Percentiles rank a stretch among this genome's conserved stretches.
These are phyloP conservation scores for Ustilago sp. DNA, from an alignment of 1,284 basidiomycete genomes.

Conservation along the genomic window DNA sequence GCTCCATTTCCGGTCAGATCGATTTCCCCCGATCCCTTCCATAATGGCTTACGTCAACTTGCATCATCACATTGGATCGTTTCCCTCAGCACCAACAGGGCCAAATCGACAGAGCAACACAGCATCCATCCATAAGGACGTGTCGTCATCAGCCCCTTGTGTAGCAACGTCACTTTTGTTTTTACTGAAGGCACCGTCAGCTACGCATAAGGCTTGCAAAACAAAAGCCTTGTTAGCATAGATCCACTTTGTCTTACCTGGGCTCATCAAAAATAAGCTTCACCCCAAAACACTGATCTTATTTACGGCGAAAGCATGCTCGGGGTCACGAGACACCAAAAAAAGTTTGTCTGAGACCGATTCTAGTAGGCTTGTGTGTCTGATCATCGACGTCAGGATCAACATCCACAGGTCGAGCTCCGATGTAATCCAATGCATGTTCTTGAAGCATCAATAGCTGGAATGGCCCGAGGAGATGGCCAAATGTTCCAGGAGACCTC, in stretches of 20 bases:
- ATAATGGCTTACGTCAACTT: no score
- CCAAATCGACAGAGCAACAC: no score
- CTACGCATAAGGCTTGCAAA: constrained; percentile 1
- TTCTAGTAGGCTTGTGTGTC: not conserved
- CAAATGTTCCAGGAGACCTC: no score
- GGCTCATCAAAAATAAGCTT: not conserved
- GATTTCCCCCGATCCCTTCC: no score
- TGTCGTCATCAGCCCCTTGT: not conserved
- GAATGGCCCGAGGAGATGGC: no score
- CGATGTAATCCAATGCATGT: no score
- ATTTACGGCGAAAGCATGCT: not conserved
- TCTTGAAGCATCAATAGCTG: no score
- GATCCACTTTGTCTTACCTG: not conserved
- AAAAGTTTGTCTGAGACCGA: not conserved
- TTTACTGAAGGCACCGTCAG: not conserved
- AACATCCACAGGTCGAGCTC: not conserved
- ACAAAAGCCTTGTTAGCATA: not conserved
- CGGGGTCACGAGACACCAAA: constrained; percentile 3
- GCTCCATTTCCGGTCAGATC: no score
- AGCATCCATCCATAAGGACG: not conserved
- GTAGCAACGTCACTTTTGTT: no score
- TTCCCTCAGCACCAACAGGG: no score
- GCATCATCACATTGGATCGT: no score
- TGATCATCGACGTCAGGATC: not conserved
- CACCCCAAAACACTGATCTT: not conserved